A percentile compares a stretch with the other conserved stretches of the same genome.
Evolutionary conservation across 78 protist species (phyloP).

Genomic region (Dictyostelium capitatum): DNA sequence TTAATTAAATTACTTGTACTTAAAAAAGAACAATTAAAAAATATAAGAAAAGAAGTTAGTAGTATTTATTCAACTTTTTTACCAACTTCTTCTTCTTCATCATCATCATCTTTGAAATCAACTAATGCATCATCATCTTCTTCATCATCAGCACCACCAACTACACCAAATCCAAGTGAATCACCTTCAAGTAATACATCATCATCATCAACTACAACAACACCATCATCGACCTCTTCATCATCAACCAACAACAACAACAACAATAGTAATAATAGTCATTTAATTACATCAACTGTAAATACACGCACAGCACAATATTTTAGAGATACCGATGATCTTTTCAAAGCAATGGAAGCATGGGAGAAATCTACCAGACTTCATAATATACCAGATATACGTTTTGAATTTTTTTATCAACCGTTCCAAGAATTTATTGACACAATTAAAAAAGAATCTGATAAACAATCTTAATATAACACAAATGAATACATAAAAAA

Average conservation of each 20-base stretch:
- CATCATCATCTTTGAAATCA: background rate
- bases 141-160: constrained; percentile 17
- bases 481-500: no score
- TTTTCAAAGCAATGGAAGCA: constrained; percentile 29
- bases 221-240: background rate
- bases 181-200: background rate
- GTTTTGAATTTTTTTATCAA: constrained; percentile 14
- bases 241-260: background rate
- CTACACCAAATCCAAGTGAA: constrained; percentile 19
- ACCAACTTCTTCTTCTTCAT: constrained; percentile 8
- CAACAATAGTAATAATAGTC: background rate
- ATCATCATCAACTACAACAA: background rate
- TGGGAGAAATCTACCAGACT: constrained; percentile 21
- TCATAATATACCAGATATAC: background rate
- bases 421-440: constrained; percentile 48
- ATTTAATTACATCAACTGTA: background rate
- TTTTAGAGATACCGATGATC: constrained; percentile 38
- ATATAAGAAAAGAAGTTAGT: constrained; percentile 10
- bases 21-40: constrained; percentile 27
- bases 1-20: constrained; percentile 10
- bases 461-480: constrained; percentile 21
- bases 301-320: background rate
- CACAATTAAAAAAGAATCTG: constrained; percentile 38
- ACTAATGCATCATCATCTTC: constrained; percentile 23
- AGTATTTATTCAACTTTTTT: background rate